Base-by-base conservation (phyloP, 192 early-diverging fungal genomes). In the Linnemannia schmuckeri region DNA sequence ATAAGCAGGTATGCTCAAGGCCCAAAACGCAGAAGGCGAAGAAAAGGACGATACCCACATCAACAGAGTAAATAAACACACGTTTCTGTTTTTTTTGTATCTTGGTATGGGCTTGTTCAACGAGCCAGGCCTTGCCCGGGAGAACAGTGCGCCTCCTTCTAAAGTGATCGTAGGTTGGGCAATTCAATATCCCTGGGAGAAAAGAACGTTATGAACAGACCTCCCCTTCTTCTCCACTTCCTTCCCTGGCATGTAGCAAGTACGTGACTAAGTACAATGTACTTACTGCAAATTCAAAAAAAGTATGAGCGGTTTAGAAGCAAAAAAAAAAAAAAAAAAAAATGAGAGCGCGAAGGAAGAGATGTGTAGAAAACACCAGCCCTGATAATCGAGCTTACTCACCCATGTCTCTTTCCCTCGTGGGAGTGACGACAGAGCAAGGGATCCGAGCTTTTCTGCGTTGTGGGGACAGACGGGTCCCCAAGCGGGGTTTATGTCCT, bases 1-100 rank as follows among this genome's bases (percentile, higher is more conserved):
- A 66, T 66, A 66, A 66, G 61, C 61, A 33, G 12, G 27, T 66
- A 66, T 66, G 61, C 61, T 66, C 61, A 66, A 33, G 61, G 30
- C 30, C 61, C 61, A 66, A 27, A 27, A 15, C 12, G 27, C 30
- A 66, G 61, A 66, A 66, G 61, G 3, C 12, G 13, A 66, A 33
- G 61, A 66, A 66, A 30, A 30, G 3, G 12, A 18, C 22, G 52
- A 24, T 55, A 4, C 13, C 33, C 10, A 66, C 27, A 66, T 4
- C n/a, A 3, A 33, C 27, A 9, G n/a, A 66, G 55, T 61, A 33
- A 33, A 66, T 27, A 30, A 66, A 66, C 13, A 30, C 8, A 35
- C 61, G 55, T 15, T 66, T 15, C 30, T 66, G 0, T 3, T 4
- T 33, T 33, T 15, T 30, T 66, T 33, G 4, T 12, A n/a, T 33